phyloP scores from a whole-genome alignment of 192 early-diverging fungal genomes.

The Haplosporangium gracile region DNA sequence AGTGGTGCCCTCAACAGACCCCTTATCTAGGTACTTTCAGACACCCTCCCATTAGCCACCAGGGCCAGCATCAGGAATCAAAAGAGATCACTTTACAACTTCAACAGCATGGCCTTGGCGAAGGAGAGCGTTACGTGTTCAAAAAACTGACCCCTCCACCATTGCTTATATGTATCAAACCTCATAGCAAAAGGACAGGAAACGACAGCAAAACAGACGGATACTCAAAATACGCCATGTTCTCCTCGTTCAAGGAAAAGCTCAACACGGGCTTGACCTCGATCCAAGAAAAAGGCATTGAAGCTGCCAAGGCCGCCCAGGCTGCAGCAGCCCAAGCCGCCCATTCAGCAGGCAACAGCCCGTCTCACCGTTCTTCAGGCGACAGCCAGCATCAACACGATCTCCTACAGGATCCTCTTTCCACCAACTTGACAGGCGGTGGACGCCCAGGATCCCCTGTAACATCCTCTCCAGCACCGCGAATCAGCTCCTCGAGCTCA shows the following conservation, averaged over 20 bases:
- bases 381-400: slow-evolving; percentile 6
- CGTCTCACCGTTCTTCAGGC: slow-evolving; percentile 22
- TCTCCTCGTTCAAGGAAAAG: slow-evolving; percentile 54
- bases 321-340: slow-evolving; percentile 27
- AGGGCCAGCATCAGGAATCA: neutral
- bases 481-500: slow-evolving; percentile 20
- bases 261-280: slow-evolving; percentile 54
- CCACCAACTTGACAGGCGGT: neutral
- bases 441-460: neutral
- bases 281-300: slow-evolving; percentile 49
- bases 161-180: neutral
- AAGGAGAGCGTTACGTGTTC: neutral
- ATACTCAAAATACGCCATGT: slow-evolving; percentile 21
- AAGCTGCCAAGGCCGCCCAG: slow-evolving; percentile 41
- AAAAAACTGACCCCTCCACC: neutral
- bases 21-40: neutral
- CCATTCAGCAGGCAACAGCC: slow-evolving; percentile 2
- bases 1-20: neutral
- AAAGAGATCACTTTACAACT: too few species aligned
- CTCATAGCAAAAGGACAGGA: neutral
- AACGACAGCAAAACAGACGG: neutral
- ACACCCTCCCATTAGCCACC: neutral
- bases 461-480: neutral
- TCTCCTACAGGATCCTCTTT: slow-evolving; percentile 23
- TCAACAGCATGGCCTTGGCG: too few species aligned